phyloP scores from a whole-genome alignment of 257 asterid species.

The Salvia rosmarinus region DNA sequence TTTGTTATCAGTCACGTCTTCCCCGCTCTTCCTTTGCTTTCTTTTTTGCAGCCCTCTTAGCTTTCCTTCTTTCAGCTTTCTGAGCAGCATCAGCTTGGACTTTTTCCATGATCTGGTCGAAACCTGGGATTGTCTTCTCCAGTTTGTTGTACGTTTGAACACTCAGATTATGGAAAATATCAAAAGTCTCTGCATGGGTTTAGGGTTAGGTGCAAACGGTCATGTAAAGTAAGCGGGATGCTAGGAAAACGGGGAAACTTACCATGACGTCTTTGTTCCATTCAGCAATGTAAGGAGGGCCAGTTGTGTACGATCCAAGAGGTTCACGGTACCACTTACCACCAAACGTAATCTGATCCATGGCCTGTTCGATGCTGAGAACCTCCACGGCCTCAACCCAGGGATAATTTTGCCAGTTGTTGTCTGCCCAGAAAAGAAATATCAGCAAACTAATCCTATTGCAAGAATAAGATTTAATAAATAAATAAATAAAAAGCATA shows the following conservation, averaged over 20 bases:
- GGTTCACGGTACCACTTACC: conserved; percentile 94
- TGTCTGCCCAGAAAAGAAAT: conserved; percentile 49
- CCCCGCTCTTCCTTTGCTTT: conserved; percentile 45
- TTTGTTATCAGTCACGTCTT: not conserved
- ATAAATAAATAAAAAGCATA: conserved; percentile 4
- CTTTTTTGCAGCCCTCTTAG: conserved; percentile 47
- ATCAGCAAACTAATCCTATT: not conserved
- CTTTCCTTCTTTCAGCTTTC: conserved; percentile 39
- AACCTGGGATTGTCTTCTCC: conserved; percentile 66
- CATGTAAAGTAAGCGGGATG: not conserved
- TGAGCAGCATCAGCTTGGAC: conserved; percentile 45
- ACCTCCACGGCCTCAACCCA: conserved; percentile 98
- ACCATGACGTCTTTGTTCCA: conserved; percentile 71
- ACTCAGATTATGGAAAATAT: conserved; percentile 50
- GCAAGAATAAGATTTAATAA: not conserved
- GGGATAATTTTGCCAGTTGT: conserved; percentile 68
- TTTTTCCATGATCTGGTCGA: conserved; percentile 53
- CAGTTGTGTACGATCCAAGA: conserved; percentile 80
- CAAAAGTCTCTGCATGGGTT: conserved; percentile 51
- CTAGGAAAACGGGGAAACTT: not conserved
- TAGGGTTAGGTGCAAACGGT: not conserved
- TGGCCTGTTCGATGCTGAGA: conserved; percentile 91
- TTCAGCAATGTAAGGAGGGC: conserved; percentile 78
- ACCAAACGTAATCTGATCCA: conserved; percentile 84
- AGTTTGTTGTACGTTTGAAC: conserved; percentile 44